phyloP scores from a whole-genome alignment of 495 filamentous ascomycete species.

The Penicillium atrosanguineum region DNA sequence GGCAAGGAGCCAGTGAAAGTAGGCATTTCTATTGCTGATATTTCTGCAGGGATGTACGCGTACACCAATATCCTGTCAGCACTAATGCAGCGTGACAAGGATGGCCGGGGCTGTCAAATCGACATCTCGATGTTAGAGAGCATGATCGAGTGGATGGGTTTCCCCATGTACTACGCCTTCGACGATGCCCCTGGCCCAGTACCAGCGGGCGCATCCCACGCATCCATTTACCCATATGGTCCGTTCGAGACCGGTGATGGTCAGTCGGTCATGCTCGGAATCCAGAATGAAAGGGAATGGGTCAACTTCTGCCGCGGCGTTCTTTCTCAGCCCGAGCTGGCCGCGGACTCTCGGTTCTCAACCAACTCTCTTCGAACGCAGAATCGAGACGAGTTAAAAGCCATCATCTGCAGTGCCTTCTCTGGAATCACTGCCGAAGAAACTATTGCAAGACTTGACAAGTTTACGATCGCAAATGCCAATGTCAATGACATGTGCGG shows the following conservation, averaged over 20 bases:
- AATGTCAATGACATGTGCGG: conserved; percentile 51
- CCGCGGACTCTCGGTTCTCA: conserved; percentile 33
- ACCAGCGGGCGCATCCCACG: conserved; percentile 47
- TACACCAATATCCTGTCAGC: conserved; percentile 51
- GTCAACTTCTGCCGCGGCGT: conserved; percentile 43
- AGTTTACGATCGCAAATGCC: conserved; percentile 44
- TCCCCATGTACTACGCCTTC: conserved; percentile 53
- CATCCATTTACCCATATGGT: conserved; percentile 52
- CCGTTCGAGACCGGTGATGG: conserved; percentile 48
- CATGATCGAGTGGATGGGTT: conserved; percentile 56
- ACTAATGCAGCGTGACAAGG: conserved; percentile 43
- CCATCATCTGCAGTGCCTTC: conserved; percentile 31
- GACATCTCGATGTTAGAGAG: conserved; percentile 55
- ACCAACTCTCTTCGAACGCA: conserved; percentile 33
- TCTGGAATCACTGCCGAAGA: conserved; percentile 27
- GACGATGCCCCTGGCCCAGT: conserved; percentile 36
- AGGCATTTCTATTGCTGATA: conserved; percentile 53
- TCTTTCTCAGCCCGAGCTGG: conserved; percentile 27
- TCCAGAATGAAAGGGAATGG: conserved; percentile 56
- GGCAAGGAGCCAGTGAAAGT: conserved; percentile 47
- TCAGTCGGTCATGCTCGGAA: conserved; percentile 50
- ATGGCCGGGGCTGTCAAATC: conserved; percentile 41
- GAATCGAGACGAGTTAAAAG: conserved; percentile 34
- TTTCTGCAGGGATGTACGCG: conserved; percentile 49
- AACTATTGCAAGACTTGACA: conserved; percentile 30